Evolutionary conservation across 441 rosid genomes (phyloP), one percentile per base, ranked within the genome.

Genomic region (Hura crepitans): DNA sequence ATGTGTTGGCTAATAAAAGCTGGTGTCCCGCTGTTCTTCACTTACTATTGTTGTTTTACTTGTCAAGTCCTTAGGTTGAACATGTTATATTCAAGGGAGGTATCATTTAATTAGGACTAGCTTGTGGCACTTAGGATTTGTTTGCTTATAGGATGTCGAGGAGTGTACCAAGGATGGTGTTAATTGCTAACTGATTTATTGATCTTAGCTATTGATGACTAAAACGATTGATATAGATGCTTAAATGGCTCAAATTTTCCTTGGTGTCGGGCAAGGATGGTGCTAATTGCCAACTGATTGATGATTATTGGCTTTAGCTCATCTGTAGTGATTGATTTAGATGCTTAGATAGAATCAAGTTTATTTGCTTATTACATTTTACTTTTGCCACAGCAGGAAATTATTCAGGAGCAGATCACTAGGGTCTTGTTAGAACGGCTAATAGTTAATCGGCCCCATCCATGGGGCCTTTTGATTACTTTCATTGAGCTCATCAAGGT

Each of bases 401-500:
- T 96, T 39, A 84, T 93, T 65, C 98, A 93, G 84, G 99, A 96
- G 90, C 99, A 96, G 79, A 96, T 96, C 60, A 93, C 99, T 7
- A 81, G 99, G 75, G 98, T 96, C 14, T 66, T 96, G 74, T 83
- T 96, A 78, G 99, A 96, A 82, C 96, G 99, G 50, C 88, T 96
- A 9, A 90, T 93, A 51, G 99, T 96, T 25, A 93, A 89, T 69
- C 80, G 95, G 62, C 99, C 99, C 25, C 99, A 96, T 78, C 99
- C 99, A 0, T 96, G 99, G 99, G 99, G 99, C 49, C 96, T 96
- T 60, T 87, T 96, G 58, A 96, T 93, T 69, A 90, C 98, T 22
- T 96, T 96, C 85, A 96, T 96, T n/a, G 98, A 96, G 85, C 96
- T 96, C 66, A 96, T 96, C 75, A 96, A 88, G 97, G 97, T 88